Base-by-base conservation (phyloP, 2,329 filamentous ascomycete species). In the Hymenotorrendiella dingleyae region DNA sequence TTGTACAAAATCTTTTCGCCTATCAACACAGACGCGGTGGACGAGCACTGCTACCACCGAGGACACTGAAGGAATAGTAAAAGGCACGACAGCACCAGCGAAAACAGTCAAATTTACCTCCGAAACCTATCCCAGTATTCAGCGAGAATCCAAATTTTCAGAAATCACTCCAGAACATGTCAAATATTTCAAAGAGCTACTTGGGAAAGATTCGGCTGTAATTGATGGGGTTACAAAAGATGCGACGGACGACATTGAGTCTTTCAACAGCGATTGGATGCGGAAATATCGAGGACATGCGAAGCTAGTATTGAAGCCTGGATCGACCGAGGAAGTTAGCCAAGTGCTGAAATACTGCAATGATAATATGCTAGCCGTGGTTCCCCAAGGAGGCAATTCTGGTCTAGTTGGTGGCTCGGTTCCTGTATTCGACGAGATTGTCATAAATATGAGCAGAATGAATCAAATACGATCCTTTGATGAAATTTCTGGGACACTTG, bases 261-360 rank as follows among this genome's bases (percentile, higher is more conserved):
- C 86, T 6, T 98, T 89, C 74, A 98, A 98, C 67, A 80, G 82
- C 62, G 93, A 98, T 68, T 98, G 94, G 93, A 96, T 98, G 90
- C 83, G 86, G 66, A 98, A 98, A 69, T 98, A 95, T 70, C 82
- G 86, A 48, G 94, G 93, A 22, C 89, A 96, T 66, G 81, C 86
- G 48, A 80, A 82, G 59, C 71, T 98, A 20, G 89, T 97, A 4
- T 69, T 98, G 49, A 94, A 89, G 67, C 93, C 93, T 9, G 78
- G 75, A 39, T 84, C 79, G 12, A 91, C 87, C 0, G 82, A 91
- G 57, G 84, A 98, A 66, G 86, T 97, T 56, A 94, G 88, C 76
- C 77, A 84, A 67, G 82, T 97, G 46, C 67, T 98, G 56, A 83
- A 84, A 64, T 96, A 97, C 73, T 98, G 93, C 76, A 97, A 97